Base-by-base conservation (phyloP, 1,284 basidiomycete genomes). In the Malassezia arunalokei region DNA sequence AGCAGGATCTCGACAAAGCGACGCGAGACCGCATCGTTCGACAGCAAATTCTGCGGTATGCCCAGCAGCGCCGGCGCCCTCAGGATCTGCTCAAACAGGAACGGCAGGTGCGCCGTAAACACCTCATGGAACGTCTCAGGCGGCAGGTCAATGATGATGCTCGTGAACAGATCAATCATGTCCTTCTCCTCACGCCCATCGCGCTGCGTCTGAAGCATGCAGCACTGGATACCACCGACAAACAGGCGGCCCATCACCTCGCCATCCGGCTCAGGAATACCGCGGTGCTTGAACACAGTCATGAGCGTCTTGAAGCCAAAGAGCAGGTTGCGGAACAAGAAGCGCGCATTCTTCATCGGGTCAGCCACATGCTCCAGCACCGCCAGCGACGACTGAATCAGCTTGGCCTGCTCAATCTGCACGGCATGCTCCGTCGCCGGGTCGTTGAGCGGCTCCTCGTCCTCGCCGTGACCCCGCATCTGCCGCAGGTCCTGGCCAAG, bases 1-100 rank as follows among this genome's bases (percentile, higher is more conserved):
- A 99, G 81, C 29, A 95, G 80, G 57, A 95, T 94, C 8, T 87
- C 87, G 52, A 95, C 82, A n/a, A 96, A 80, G 15, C 88, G 87
- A 20, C 88, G 84, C 3, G 89, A 94, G 14, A 86, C 85, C 11
- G 79, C 69, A 57, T 94, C 87, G 66, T 87, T 84, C 43, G 78
- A 78, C 63, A 96, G 85, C n/a, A 98, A 80, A 42, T 81, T 78
- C 71, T 95, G 88, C 54, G 87, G 84, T 46, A 98, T 81, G 57
- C 85, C 84, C 66, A 95, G 82, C 47, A 96, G 79, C 50, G 83
- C 78, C 14, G 83, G 82, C 55, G 89, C 85, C 58, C 83, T 54
- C 48, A 70, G 59, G 49, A 66, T 65, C 46, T 62, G 57, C 33
- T 68, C 60, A 49, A 67, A 71, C 35, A 71, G 57, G 58, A 70